phyloP scores from a whole-genome alignment of 202 grass and related monocot genomes.

The Schoenoplectus triqueter region DNA sequence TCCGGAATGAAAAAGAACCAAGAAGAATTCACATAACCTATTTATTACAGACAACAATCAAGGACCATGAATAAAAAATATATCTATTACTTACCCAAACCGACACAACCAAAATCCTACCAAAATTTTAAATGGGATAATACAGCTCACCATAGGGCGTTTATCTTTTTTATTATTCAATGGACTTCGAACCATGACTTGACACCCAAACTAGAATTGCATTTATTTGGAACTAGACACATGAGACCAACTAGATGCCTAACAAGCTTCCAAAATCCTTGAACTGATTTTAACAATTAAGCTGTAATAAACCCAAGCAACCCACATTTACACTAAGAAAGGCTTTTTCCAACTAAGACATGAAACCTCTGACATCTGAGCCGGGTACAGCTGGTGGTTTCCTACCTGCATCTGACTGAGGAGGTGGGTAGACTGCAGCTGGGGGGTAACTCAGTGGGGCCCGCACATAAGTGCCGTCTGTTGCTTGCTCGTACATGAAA shows the following conservation, averaged over 20 bases:
- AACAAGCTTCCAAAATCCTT: slow-evolving; percentile 17
- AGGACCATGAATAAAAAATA: slow-evolving; percentile 35
- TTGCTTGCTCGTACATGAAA: slow-evolving; percentile 28
- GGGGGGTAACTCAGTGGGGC: slow-evolving; percentile 28
- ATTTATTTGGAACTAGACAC: slow-evolving; percentile 3
- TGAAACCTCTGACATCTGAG: slow-evolving; percentile 28
- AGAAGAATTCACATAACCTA: slow-evolving; percentile 17
- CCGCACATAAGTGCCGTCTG: slow-evolving; percentile 29
- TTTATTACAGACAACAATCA: slow-evolving; percentile 37
- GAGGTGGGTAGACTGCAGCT: slow-evolving; percentile 24
- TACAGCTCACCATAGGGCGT: slow-evolving; percentile 16
- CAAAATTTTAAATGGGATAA: slow-evolving; percentile 35
- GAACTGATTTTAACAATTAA: slow-evolving; percentile 18
- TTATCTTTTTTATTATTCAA: slow-evolving; percentile 14
- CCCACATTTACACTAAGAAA: neutral
- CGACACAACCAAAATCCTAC: slow-evolving; percentile 13
- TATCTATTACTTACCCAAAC: slow-evolving; percentile 35
- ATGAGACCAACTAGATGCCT: neutral
- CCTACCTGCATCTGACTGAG: slow-evolving; percentile 26
- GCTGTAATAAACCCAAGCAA: slow-evolving; percentile 9
- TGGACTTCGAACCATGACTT: slow-evolving; percentile 23
- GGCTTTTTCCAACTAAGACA: neutral
- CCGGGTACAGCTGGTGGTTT: slow-evolving; percentile 9
- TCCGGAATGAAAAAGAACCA: slow-evolving; percentile 24
- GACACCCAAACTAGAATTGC: slow-evolving; percentile 16